phyloP scores from a whole-genome alignment of 2,329 filamentous ascomycete species.

The Fusarium brachygibbosum region DNA sequence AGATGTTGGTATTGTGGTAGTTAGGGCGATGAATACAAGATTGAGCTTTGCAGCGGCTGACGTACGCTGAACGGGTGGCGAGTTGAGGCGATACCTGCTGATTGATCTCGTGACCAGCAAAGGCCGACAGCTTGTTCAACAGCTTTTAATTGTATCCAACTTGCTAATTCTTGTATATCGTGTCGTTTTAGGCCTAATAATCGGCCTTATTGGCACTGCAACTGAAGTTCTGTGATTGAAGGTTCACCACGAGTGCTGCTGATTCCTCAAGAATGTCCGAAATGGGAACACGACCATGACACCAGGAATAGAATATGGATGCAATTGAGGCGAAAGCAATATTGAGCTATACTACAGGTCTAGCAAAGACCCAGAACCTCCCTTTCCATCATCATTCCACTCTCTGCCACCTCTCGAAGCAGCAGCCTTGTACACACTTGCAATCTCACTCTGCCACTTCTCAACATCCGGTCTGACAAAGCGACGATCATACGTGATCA shows the following conservation, averaged over 20 bases:
- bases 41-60: background rate
- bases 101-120: background rate
- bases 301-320: background rate
- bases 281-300: background rate
- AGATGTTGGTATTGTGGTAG: too few species aligned
- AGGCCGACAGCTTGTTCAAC: background rate
- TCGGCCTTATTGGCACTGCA: background rate
- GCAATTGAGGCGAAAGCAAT: fast-evolving
- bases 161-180: too few species aligned
- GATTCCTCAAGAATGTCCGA: too few species aligned
- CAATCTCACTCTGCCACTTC: constrained; percentile 73
- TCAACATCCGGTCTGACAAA: constrained; percentile 67
- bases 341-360: constrained; percentile 1
- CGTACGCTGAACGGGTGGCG: background rate
- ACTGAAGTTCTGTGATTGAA: background rate
- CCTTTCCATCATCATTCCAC: background rate
- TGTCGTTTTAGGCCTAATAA: background rate
- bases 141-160: fast-evolving
- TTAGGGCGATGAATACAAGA: background rate
- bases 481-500: constrained; percentile 77
- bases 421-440: constrained; percentile 70
- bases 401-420: constrained; percentile 41
- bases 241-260: background rate
- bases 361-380: background rate
- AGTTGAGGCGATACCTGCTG: background rate